Evolutionary conservation across 495 filamentous ascomycete genomes (phyloP).

Genomic region (Aspergillus egyptiacus): DNA sequence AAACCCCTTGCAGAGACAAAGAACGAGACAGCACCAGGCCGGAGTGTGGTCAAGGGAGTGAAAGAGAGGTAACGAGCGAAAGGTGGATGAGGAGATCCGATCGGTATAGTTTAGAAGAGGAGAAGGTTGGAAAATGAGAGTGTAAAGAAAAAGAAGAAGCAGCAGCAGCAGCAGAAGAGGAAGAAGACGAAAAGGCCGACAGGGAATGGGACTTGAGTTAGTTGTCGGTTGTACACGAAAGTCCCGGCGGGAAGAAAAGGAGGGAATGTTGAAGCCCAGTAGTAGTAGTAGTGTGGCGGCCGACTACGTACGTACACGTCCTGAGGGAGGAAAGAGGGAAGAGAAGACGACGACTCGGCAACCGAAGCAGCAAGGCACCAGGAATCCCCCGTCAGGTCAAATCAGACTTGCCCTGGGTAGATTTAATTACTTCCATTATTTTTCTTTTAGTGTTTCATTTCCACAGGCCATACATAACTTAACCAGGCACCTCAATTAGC

Average conservation of each 20-base stretch:
- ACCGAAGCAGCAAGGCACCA: too few relatives aligned
- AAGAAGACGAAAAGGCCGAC: conserved; percentile 15
- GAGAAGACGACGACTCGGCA: neutral
- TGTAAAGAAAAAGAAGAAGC: too few relatives aligned
- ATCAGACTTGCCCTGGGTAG: too few relatives aligned
- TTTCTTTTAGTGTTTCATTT: too few relatives aligned
- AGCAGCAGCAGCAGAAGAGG: too few relatives aligned
- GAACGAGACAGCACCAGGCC: conserved; percentile 34
- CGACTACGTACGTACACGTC: too few relatives aligned
- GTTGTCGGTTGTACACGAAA: conserved; percentile 2
- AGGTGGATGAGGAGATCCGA: conserved; percentile 11
- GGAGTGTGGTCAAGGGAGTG: conserved; percentile 25
- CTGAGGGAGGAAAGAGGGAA: conserved; percentile 11
- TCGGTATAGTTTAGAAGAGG: conserved; percentile 22
- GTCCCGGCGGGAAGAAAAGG: neutral
- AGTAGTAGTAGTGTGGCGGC: too few relatives aligned
- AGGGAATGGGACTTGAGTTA: conserved; percentile 3
- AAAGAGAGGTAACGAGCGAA: conserved; percentile 14
- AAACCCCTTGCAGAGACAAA: conserved; percentile 24
- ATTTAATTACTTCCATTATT: too few relatives aligned
- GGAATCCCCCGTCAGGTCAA: too few relatives aligned
- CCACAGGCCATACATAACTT: too few relatives aligned
- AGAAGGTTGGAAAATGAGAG: conserved; percentile 15
- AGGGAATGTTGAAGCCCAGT: too few relatives aligned
- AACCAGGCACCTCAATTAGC: too few relatives aligned